Evolutionary conservation across 2,329 filamentous ascomycete genomes (phyloP), one percentile per base, ranked within the genome.

Genomic region (Lasiodiplodia sp.): DNA sequence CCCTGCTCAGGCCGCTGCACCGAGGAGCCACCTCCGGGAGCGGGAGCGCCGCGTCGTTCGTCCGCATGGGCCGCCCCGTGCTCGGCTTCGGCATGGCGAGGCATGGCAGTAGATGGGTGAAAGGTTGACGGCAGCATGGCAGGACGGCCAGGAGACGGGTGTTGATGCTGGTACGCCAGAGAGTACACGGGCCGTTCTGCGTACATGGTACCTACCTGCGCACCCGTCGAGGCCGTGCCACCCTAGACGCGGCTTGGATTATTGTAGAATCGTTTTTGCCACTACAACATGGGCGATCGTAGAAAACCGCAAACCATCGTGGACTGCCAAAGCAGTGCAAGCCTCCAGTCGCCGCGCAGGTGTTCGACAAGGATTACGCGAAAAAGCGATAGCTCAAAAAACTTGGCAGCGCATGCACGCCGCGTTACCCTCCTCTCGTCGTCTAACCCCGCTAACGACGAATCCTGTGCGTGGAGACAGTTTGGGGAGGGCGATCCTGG

Each of bases 361-460:
- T 38, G 34, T 5, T 62, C 25, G 40, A 21, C 40, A 16, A 18
- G 66, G 31, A 47, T 31, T 11, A 21, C 55, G 44, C 55, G 21
- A 25, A 37, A 68, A 68, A 68, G n/a, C 63, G 66, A 68, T 21
- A 68, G 66, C 31, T 68, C 66, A 34, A 47, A 68, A 28, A 28
- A 28, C 28, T 28, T 34, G 49, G 37, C 34, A 34, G 62, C 51
- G 21, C 62, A 34, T 66, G 62, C 49, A 37, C 51, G 49, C 40
- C 62, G 62, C 12, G 47, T 25, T 28, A 51, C 60, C 44, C n/a
- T 38, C 40, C 28, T 63, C 28, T 49, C 28, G 34, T 14, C 37
- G 28, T 40, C 23, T 10, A 58, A 51, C 65, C 65, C 65, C 65
- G 65, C 55, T 51, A 51, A 51, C 40, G 52, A 67, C 21, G 63